Percentiles rank a stretch among this genome's conserved stretches.
Evolutionary conservation across 768 basidiomycete species (phyloP).

Genomic region (Boletus subcaerulescens): DNA sequence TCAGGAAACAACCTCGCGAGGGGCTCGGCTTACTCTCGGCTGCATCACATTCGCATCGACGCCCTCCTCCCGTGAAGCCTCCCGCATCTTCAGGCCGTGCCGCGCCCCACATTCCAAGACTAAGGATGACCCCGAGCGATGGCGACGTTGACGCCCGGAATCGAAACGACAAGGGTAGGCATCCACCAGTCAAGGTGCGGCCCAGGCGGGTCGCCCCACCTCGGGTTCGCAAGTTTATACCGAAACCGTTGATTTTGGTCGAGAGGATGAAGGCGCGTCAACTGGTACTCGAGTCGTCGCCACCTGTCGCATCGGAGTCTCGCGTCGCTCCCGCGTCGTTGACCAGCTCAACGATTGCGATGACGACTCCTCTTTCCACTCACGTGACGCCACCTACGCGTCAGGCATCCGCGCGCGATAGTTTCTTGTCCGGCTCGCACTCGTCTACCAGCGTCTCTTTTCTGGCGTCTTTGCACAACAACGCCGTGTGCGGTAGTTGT

Average conservation of each 20-base stretch:
- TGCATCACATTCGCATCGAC: not conserved
- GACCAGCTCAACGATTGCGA: not conserved
- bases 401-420: not conserved
- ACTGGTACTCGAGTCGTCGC: not conserved
- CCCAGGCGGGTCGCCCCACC: not conserved
- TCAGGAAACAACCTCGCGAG: not conserved
- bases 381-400: slow-evolving; percentile 6
- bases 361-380: not conserved
- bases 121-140: slow-evolving; percentile 6
- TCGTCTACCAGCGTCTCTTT: slow-evolving; percentile 9
- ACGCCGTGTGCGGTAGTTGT: not conserved
- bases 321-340: not conserved
- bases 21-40: not conserved
- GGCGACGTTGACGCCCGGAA: not conserved
- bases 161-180: not conserved
- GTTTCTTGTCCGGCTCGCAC: not conserved
- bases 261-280: slow-evolving; percentile 24
- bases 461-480: slow-evolving; percentile 1
- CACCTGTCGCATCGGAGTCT: not conserved
- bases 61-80: not conserved
- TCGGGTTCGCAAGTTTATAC: slow-evolving; percentile 19
- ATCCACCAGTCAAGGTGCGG: not conserved
- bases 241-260: slow-evolving; percentile 24
- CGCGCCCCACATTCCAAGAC: not conserved
- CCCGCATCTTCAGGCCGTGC: not conserved